phyloP scores from a whole-genome alignment of 345 rosid species.

The Gossypium stocksii region DNA sequence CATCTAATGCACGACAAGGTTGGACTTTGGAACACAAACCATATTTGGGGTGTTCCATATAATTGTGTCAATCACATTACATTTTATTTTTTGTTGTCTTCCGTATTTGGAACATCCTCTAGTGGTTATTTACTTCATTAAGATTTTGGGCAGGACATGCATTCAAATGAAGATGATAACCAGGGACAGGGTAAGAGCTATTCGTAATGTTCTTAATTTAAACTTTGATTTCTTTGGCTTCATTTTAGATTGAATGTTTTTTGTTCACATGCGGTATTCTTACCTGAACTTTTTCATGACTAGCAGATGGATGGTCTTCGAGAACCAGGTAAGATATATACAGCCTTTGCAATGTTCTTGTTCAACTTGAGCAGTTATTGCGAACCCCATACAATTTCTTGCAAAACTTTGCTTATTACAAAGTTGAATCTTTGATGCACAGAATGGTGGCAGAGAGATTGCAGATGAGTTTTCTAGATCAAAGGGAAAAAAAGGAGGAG shows the following conservation, averaged over 20 bases:
- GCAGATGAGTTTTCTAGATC: constrained; percentile 35
- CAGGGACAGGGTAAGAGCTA: constrained; percentile 35
- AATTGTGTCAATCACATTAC: neutral
- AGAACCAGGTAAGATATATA: constrained; percentile 43
- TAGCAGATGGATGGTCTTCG: constrained; percentile 62
- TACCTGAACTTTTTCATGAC: constrained; percentile 13
- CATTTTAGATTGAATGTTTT: neutral
- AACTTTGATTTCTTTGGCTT: neutral
- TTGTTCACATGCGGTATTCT: constrained; percentile 7
- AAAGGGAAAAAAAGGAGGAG: constrained; percentile 34
- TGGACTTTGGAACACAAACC: neutral
- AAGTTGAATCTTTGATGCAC: constrained; percentile 23
- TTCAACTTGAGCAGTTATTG: neutral
- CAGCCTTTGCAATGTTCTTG: neutral
- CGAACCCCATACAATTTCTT: neutral
- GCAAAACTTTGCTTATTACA: constrained; percentile 3
- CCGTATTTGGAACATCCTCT: neutral
- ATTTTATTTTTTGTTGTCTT: neutral
- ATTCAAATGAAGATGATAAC: constrained; percentile 25
- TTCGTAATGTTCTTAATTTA: constrained; percentile 4
- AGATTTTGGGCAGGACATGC: constrained; percentile 30
- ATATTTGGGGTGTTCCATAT: neutral
- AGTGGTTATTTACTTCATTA: neutral
- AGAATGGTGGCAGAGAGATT: constrained; percentile 54
- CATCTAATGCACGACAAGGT: neutral